Conservation (phyloP, 2,329 filamentous ascomycete species). For the Pseudogymnoascus sp. region DNA sequence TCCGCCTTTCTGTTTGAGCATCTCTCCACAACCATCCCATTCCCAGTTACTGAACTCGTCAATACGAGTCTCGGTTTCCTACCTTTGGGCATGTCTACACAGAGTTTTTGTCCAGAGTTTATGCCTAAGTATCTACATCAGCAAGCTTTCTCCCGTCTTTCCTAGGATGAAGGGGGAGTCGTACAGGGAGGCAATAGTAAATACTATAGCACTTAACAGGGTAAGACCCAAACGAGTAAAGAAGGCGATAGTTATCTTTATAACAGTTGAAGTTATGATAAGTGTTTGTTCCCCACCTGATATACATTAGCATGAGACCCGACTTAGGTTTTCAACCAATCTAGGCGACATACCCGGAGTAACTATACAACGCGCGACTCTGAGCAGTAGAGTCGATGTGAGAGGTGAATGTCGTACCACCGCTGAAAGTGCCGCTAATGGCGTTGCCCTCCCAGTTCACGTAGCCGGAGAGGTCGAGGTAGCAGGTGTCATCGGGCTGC, state of each 20-base stretch:
- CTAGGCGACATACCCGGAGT: background rate
- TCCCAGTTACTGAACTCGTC: background rate
- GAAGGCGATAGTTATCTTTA: background rate
- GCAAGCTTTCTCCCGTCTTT: background rate
- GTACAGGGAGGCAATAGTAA: background rate
- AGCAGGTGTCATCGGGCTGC: background rate
- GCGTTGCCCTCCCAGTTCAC: background rate
- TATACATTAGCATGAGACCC: background rate
- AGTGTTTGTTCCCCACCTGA: background rate
- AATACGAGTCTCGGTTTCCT: background rate
- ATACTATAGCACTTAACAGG: background rate
- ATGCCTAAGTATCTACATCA: background rate
- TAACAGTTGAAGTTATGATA: background rate
- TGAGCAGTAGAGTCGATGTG: background rate
- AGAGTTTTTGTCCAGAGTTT: background rate
- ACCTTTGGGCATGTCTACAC: background rate
- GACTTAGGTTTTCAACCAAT: background rate
- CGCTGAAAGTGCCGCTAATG: background rate
- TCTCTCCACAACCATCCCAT: background rate
- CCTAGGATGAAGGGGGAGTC: background rate
- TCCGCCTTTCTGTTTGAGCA: background rate
- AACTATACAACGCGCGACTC: background rate
- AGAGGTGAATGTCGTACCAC: background rate
- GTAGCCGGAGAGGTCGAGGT: background rate
- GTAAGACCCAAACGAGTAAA: background rate